Percentiles rank a stretch among this genome's conserved stretches.
phyloP scores from a whole-genome alignment of 2,329 filamentous ascomycete genomes.

The Calycina marina region DNA sequence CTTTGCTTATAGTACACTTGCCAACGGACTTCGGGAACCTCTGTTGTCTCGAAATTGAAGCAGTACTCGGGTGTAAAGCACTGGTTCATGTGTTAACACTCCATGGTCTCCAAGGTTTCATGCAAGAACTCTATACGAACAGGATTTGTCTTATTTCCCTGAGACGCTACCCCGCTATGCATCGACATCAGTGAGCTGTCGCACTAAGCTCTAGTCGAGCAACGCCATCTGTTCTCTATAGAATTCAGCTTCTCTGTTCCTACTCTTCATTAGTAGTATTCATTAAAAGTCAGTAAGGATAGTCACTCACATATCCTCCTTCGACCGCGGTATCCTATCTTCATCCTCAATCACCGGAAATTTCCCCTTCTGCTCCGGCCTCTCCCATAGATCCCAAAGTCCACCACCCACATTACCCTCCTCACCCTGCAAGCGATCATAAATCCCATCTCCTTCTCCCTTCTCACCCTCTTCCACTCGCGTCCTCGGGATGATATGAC shows the following conservation, averaged over 20 bases:
- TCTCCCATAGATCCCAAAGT: constrained; percentile 38
- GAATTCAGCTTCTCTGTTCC: constrained; percentile 48
- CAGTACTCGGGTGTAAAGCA: no score
- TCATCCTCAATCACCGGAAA: constrained; percentile 62
- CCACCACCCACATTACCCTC: constrained; percentile 69
- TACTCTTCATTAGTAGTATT: background rate
- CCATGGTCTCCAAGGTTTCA: no score
- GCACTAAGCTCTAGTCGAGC: background rate
- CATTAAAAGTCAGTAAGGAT: background rate
- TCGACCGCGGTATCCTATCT: constrained; percentile 48
- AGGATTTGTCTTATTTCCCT: no score
- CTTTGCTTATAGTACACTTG: no score
- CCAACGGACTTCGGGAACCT: no score
- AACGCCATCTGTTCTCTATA: constrained; percentile 18
- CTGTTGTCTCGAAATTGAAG: no score
- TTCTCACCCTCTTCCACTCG: constrained; percentile 35
- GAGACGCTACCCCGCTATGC: no score
- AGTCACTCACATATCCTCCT: constrained; percentile 55
- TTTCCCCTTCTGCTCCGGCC: constrained; percentile 35
- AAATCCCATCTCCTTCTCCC: constrained; percentile 59
- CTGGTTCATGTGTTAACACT: background rate
- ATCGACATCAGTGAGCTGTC: no score
- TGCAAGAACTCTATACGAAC: no score
- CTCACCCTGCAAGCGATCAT: constrained; percentile 69
- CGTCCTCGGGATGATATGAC: constrained; percentile 72